These are phyloP conservation scores for Auxenochlorella protothecoides DNA, from an alignment of 139 green algal genomes.

Conservation along the genomic window DNA sequence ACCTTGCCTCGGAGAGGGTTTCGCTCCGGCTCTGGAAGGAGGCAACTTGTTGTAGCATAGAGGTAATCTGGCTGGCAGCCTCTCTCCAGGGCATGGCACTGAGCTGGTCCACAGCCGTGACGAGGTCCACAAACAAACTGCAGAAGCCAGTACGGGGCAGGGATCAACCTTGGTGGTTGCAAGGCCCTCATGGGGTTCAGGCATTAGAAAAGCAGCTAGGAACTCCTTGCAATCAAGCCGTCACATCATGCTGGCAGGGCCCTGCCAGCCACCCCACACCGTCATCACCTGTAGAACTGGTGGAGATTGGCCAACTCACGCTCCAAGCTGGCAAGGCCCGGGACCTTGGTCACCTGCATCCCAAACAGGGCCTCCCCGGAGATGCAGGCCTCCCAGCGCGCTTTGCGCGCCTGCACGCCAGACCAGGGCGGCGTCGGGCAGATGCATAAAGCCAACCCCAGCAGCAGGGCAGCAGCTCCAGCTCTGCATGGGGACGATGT, in stretches of 20 bases:
- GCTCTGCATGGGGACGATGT: not conserved
- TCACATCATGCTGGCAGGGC: too few relatives aligned
- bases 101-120: too few relatives aligned
- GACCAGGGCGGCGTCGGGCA: not conserved
- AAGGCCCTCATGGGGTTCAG: not conserved
- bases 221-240: not conserved
- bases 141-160: too few relatives aligned
- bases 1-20: too few relatives aligned
- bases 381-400: constrained; percentile 83
- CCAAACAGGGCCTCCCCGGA: constrained; percentile 89
- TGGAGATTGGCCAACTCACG: constrained; percentile 72
- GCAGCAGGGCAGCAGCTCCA: not conserved
- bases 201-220: not conserved
- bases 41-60: too few relatives aligned
- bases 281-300: constrained; percentile 54
- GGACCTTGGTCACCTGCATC: constrained; percentile 72
- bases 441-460: not conserved
- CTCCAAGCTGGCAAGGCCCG: constrained; percentile 80
- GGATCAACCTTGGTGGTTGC: not conserved
- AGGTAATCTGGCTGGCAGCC: too few relatives aligned
- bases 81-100: too few relatives aligned
- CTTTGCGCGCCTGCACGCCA: constrained; percentile 61
- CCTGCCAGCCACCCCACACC: not conserved
- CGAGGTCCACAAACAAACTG: too few relatives aligned
- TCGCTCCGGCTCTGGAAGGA: too few relatives aligned